Conservation (phyloP, 1,139 yeast genomes). For the Debaryomyces udenii region DNA sequence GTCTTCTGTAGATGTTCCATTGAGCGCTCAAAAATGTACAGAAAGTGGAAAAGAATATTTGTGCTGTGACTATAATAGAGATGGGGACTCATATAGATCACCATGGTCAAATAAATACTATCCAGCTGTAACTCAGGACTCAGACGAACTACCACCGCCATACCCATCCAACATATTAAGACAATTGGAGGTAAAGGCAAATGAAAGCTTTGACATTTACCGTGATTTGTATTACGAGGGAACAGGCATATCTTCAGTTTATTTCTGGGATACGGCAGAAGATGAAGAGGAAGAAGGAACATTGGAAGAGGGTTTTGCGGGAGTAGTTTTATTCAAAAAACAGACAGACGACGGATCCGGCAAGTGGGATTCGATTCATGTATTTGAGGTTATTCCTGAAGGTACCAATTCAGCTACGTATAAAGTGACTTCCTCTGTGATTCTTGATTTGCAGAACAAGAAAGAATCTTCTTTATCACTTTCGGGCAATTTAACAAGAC, state of each 20-base stretch:
- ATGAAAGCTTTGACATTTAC: constrained; percentile 90
- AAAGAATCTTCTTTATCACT: constrained; percentile 49
- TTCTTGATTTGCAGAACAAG: constrained; percentile 60
- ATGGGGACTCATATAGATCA: constrained; percentile 88
- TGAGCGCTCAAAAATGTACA: constrained; percentile 59
- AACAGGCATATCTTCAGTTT: constrained; percentile 81
- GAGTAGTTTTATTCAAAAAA: constrained; percentile 86
- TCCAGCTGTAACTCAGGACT: constrained; percentile 52
- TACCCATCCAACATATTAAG: constrained; percentile 71
- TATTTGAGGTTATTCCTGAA: constrained; percentile 69
- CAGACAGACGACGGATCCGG: constrained; percentile 56
- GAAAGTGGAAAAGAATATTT: constrained; percentile 68
- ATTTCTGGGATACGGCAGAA: constrained; percentile 81
- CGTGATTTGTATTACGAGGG: constrained; percentile 95
- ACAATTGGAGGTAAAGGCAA: constrained; percentile 76
- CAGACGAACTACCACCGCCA: constrained; percentile 64
- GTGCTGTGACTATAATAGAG: constrained; percentile 93
- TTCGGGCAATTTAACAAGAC: constrained; percentile 86
- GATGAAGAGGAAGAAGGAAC: constrained; percentile 40
- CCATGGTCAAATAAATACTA: constrained; percentile 88
- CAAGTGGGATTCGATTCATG: constrained; percentile 92
- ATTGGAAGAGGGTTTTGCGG: constrained; percentile 67
- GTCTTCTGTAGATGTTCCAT: constrained; percentile 86
- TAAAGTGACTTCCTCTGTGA: constrained; percentile 84
- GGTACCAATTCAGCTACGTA: constrained; percentile 56